Evolutionary conservation across 345 rosid genomes (phyloP).

Genomic region (Hypericum androsaemum): DNA sequence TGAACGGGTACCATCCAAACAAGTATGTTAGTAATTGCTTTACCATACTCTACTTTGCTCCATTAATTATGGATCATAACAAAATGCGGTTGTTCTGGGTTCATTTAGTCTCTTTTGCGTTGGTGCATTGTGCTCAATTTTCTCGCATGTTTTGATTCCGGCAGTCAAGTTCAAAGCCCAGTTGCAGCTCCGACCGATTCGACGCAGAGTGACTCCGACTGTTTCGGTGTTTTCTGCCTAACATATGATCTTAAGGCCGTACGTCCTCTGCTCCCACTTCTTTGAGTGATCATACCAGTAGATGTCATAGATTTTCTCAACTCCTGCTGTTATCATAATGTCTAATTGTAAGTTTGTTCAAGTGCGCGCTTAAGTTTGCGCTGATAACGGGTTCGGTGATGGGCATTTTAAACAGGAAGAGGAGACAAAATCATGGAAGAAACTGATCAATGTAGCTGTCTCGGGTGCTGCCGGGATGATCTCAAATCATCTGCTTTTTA

Average conservation of each 20-base stretch:
- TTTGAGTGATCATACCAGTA: background rate
- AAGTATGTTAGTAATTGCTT: too few relatives aligned
- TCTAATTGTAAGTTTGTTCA: too few relatives aligned
- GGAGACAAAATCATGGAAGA: slow-evolving; percentile 89
- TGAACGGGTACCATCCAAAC: too few relatives aligned
- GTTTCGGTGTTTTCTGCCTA: slow-evolving; percentile 87
- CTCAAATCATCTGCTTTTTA: slow-evolving; percentile 89
- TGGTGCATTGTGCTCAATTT: background rate
- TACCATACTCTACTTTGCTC: too few relatives aligned
- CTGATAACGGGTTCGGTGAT: background rate
- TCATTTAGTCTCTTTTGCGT: too few relatives aligned
- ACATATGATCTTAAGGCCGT: slow-evolving; percentile 95
- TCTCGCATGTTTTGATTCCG: background rate
- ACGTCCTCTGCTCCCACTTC: slow-evolving; percentile 7
- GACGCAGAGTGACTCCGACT: slow-evolving; percentile 43
- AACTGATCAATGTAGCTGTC: slow-evolving; percentile 59
- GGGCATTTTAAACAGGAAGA: slow-evolving; percentile 48
- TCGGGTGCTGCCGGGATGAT: slow-evolving; percentile 99
- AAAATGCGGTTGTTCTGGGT: too few relatives aligned
- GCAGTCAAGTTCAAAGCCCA: slow-evolving; percentile 45
- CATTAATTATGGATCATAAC: too few relatives aligned
- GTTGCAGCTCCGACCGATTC: slow-evolving; percentile 37
- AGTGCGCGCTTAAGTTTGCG: background rate
- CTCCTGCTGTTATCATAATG: too few relatives aligned
- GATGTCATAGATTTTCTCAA: slow-evolving; percentile 5